A percentile compares a stretch with the other conserved stretches of the same genome.
Conservation (phyloP, 139 green algal genomes). For the Deuterostichococcus epilithicus region DNA sequence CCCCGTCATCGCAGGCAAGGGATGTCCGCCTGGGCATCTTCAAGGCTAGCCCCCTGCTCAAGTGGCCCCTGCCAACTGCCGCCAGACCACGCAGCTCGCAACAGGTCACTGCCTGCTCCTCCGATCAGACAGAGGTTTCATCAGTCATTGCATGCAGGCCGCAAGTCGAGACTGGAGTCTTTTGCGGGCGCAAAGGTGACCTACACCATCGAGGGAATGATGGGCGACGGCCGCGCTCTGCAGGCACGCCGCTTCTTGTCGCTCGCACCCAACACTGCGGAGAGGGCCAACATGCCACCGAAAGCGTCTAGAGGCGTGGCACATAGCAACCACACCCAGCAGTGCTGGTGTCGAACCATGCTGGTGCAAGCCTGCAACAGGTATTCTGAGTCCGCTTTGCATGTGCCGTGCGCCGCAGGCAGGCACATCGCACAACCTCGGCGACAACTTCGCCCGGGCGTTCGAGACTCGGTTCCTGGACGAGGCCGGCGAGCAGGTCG, state of each 20-base stretch:
- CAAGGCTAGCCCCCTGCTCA: background rate
- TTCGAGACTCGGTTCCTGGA: slow-evolving; percentile 70
- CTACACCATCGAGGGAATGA: slow-evolving; percentile 99
- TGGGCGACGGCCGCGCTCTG: slow-evolving; percentile 87
- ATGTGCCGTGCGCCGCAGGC: slow-evolving; percentile 49
- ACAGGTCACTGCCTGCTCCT: background rate
- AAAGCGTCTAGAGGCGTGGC: no score
- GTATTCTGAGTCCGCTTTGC: background rate
- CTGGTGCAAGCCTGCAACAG: background rate
- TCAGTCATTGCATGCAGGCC: slow-evolving; percentile 36
- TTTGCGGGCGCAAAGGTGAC: slow-evolving; percentile 84
- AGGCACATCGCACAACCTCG: slow-evolving; percentile 96
- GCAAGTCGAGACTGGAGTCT: slow-evolving; percentile 88
- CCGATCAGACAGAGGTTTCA: background rate
- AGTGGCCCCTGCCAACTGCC: no score
- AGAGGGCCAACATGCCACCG: background rate
- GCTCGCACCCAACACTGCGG: no score
- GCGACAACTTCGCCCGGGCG: slow-evolving; percentile 92
- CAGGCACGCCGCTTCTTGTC: slow-evolving; percentile 55
- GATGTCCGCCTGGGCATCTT: background rate
- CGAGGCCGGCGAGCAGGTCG: slow-evolving; percentile 44
- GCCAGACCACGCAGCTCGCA: background rate
- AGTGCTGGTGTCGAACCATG: background rate
- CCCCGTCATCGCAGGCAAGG: slow-evolving; percentile 72
- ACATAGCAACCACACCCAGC: no score